phyloP scores from a whole-genome alignment of 2,329 filamentous ascomycete genomes.

The Colletotrichum navitas region DNA sequence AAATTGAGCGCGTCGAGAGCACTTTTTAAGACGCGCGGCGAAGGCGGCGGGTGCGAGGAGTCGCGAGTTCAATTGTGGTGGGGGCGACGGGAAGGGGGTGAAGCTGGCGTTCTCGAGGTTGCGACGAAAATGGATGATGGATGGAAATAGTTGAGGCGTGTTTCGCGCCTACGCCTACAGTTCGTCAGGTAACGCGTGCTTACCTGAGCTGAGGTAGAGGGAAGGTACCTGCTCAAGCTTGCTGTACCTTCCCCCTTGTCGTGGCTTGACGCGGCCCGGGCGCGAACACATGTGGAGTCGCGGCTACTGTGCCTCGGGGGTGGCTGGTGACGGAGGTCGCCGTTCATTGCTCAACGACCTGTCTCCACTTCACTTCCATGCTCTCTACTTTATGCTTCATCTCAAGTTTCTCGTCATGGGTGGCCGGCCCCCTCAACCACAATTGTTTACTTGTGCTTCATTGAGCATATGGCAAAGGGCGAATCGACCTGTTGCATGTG shows the following conservation, averaged over 20 bases:
- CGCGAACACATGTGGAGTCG: constrained; percentile 24
- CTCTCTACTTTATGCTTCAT: not conserved
- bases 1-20: constrained; percentile 24
- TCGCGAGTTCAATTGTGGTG: constrained; percentile 31
- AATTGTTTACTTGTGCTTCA: not conserved
- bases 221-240: constrained; percentile 18
- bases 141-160: constrained; percentile 37
- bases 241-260: constrained; percentile 35
- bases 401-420: not conserved
- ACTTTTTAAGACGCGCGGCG: not conserved
- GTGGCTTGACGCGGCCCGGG: constrained; percentile 31
- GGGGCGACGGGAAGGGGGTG: constrained; percentile 26
- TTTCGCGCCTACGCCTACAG: constrained; percentile 41
- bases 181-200: constrained; percentile 42
- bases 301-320: constrained; percentile 18
- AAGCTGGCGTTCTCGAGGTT: constrained; percentile 30
- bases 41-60: constrained; percentile 8
- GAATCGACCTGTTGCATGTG: not conserved
- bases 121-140: constrained; percentile 41
- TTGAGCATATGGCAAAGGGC: not conserved
- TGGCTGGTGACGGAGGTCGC: constrained; percentile 37
- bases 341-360: constrained; percentile 23
- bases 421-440: not conserved
- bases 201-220: constrained; percentile 40
- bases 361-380: constrained; percentile 15